Percentiles rank a stretch among this genome's conserved stretches.
Conservation (phyloP, 1,284 basidiomycete genomes). For the Puccinia triticina region DNA sequence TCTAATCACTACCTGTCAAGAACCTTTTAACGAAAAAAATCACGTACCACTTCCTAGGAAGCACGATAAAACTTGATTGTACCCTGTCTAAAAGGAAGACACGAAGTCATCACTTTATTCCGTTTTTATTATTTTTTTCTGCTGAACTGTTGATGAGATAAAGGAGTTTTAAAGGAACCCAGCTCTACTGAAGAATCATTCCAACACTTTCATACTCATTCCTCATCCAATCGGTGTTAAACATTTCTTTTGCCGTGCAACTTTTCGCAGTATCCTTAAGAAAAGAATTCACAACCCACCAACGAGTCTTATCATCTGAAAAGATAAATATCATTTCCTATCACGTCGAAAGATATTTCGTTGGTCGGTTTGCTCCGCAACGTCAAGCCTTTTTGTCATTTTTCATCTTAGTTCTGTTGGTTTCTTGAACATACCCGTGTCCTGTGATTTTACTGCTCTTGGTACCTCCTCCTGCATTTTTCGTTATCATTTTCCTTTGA, state of each 20-base stretch:
- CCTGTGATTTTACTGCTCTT: not conserved
- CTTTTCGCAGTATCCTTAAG: not conserved
- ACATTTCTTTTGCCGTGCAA: not conserved
- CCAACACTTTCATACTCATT: not conserved
- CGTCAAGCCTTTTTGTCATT: not conserved
- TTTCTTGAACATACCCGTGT: not conserved
- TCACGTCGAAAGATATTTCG: not conserved
- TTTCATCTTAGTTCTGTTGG: not conserved
- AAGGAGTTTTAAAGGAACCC: conserved; percentile 2
- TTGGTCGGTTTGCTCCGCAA: not conserved
- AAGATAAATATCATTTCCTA: not conserved
- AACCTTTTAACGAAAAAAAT: conserved; percentile 13
- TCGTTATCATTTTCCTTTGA: not conserved
- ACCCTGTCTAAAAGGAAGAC: not conserved
- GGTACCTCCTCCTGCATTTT: not conserved
- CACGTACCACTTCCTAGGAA: conserved; percentile 13
- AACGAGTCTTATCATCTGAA: not conserved
- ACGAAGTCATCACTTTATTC: not conserved
- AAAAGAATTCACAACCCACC: not conserved
- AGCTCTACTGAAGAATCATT: not conserved
- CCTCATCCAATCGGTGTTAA: not conserved
- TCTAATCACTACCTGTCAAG: not conserved
- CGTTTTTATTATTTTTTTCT: not conserved
- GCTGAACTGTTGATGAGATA: not conserved
- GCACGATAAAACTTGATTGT: conserved; percentile 1